Base-by-base conservation (phyloP, 2,329 filamentous ascomycete species). In the Botrytis hyacinthi region DNA sequence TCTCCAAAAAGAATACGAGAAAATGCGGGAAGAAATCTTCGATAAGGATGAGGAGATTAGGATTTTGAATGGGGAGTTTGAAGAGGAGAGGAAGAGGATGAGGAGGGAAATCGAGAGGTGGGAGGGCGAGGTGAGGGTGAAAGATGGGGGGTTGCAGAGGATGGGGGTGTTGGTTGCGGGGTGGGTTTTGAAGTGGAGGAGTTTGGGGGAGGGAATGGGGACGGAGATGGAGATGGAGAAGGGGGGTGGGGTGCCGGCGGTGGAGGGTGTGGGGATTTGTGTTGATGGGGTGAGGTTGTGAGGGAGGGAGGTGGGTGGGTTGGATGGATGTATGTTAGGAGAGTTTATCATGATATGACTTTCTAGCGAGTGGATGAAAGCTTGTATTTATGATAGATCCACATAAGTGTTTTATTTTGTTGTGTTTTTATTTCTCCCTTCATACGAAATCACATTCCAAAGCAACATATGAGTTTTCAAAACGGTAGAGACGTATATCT, bases 1-100 rank as follows among this genome's bases (percentile, higher is more conserved):
- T 4, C 5, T 54, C 1, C n/a, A 14, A 2, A n/a, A n/a, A 14
- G 26, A 14, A 16, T 6, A 2, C 1, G 12, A 16, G 48, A 8
- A n/a, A 16, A n/a, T 51, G 48, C 1, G 42, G 5, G 42, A 20
- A 14, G 48, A n/a, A 16, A 26, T 51, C n/a, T n/a, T n/a, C 0
- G 48, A 51, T n/a, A n/a, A 3, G 4, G 14, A 54, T 14, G 51
- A 54, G n/a, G 51, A 54, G n/a, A 54, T 54, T 29, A 6, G 1
- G 14, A 29, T 54, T 54, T 14, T 54, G 51, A 18, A 1, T 2
- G 1, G 0, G n/a, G 51, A 54, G 12, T 54, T 29, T 18, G 51
- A 29, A 2, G n/a, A 54, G 51, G n/a, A n/a, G 51, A 54, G 6
- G 6, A 1, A 0, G 5, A 2, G 48, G 48, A 14, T n/a, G 26